Evolutionary conservation across 192 early-diverging fungal species (phyloP).

Genomic region (Radiomyces spectabilis): DNA sequence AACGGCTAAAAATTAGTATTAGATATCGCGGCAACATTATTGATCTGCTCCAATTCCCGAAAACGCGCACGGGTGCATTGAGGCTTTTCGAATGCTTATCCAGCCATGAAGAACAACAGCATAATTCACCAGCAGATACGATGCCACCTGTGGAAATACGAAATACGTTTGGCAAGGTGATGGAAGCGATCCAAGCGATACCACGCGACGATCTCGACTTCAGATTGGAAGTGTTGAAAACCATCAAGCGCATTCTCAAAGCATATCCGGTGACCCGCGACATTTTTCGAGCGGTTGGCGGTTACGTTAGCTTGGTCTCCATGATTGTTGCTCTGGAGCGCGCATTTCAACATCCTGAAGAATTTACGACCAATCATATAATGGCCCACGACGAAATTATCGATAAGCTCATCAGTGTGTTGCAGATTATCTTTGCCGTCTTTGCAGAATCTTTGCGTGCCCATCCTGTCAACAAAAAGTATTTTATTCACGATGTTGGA

Average conservation of each 20-base stretch:
- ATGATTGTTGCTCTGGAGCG: constrained; percentile 46
- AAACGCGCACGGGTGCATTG: constrained; percentile 43
- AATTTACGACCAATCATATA: not conserved
- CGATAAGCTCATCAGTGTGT: constrained; percentile 30
- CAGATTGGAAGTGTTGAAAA: constrained; percentile 46
- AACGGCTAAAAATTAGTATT: too few species aligned
- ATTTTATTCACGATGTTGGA: constrained; percentile 46
- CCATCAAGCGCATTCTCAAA: constrained; percentile 40
- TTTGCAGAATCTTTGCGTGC: constrained; percentile 46
- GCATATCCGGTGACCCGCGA: constrained; percentile 40
- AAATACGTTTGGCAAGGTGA: constrained; percentile 45
- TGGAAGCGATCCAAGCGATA: constrained; percentile 50
- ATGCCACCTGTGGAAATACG: constrained; percentile 11
- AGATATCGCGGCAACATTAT: constrained; percentile 47
- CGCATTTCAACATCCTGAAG: constrained; percentile 24
- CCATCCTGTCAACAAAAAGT: constrained; percentile 37
- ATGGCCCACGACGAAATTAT: not conserved
- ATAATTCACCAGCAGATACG: not conserved
- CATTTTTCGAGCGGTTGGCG: constrained; percentile 50
- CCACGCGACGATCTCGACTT: constrained; percentile 45
- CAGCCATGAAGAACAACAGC: constrained; percentile 22
- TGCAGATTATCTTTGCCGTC: constrained; percentile 39
- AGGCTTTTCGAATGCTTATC: constrained; percentile 41
- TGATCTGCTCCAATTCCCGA: constrained; percentile 44
- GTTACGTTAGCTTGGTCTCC: constrained; percentile 53